phyloP scores from a whole-genome alignment of 768 basidiomycete species.

The Lentinula boryana region DNA sequence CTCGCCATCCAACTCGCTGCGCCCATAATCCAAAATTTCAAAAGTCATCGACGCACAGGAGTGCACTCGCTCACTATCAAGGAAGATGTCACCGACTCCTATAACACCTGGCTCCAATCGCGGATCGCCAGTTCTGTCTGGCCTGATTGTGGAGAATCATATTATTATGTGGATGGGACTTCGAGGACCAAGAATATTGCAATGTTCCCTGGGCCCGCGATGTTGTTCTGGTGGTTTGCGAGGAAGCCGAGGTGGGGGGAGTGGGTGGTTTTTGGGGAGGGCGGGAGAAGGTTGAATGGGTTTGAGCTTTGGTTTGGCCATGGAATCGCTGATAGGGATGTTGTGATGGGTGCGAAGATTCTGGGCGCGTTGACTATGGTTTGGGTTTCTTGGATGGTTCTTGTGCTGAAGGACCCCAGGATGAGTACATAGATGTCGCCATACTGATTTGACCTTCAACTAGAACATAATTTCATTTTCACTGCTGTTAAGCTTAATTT shows the following conservation, averaged over 20 bases:
- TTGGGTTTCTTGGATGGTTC: too few relatives aligned
- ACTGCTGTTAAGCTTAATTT: too few relatives aligned
- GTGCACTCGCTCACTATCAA: constrained; percentile 45
- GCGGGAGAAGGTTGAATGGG: neutral
- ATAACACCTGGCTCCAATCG: constrained; percentile 48
- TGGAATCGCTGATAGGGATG: too few relatives aligned
- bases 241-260: constrained; percentile 1
- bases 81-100: constrained; percentile 37
- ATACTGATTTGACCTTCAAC: too few relatives aligned
- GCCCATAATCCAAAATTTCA: constrained; percentile 37
- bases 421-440: too few relatives aligned
- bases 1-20: constrained; percentile 43
- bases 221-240: constrained; percentile 43
- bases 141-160: constrained; percentile 43
- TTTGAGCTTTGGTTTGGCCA: too few relatives aligned
- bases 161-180: constrained; percentile 36
- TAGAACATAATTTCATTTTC: too few relatives aligned
- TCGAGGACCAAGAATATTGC: constrained; percentile 33
- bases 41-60: constrained; percentile 8
- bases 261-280: neutral
- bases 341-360: too few relatives aligned
- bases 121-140: constrained; percentile 44
- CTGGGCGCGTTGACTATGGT: too few relatives aligned
- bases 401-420: too few relatives aligned
- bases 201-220: constrained; percentile 50